Base-by-base conservation (phyloP, 208 protist genomes). In the Crithidia expoeki region DNA sequence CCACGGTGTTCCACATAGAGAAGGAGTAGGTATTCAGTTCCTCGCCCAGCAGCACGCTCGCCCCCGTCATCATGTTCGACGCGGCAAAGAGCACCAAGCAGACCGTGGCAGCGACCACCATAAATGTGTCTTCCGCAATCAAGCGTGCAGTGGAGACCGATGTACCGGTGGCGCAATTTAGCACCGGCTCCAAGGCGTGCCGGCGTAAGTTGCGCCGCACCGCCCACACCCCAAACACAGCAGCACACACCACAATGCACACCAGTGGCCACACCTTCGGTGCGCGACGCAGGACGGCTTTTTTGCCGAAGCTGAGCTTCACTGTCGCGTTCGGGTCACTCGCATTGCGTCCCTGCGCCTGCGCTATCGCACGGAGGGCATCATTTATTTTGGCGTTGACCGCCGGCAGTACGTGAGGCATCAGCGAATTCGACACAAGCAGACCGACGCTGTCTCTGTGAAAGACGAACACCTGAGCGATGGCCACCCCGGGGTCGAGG, bases 1-100 rank as follows among this genome's bases (percentile, higher is more conserved):
- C 33, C 9, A 96, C 85, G 17, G 91, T 94, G 65, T 91, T 88
- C 46, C 65, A 56, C 36, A 99, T 74, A 0, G 84, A 84, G 65
- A 98, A 98, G 21, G 72, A 30, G 68, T 97, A 94, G 5, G 95
- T 53, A 25, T 79, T 40, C 19, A 92, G 16, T 25, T 72, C 70
- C 0, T 50, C 30, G 27, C 90, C 88, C 0, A 93, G 33, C 14
- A 80, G 44, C 1, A 94, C 79, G 16, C 36, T 78, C 12, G 85
- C 81, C 3, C 67, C 88, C 0, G 83, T 83, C 56, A 85, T 88
- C 30, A 51, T 74, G 78, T 91, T 92, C 16, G 85, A 89, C 52
- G 80, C 84, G 2, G 72, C 30, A 57, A 94, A 90, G 12, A 72
- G 63, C 17, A 60, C 34, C 0, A 78, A 56, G 34, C 83, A 80